Evolutionary conservation across 169 alveolate genomes (phyloP), one percentile per base, ranked within the genome.

Genomic region (Plasmodium gallinaceum): DNA sequence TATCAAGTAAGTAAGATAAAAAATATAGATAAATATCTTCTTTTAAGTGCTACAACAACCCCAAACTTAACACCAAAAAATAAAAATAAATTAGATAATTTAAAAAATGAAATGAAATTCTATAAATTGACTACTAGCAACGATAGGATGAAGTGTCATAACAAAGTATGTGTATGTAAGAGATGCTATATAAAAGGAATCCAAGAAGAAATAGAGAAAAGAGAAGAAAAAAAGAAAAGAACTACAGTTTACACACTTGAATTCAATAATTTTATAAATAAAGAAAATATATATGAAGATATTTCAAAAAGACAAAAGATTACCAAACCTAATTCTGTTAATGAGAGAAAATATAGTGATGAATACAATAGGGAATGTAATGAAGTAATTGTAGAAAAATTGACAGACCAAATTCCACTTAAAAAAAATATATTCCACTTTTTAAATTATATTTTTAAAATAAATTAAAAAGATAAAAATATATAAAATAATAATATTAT

Each of bases 181-280:
- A 76, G 20, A 24, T 76, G 89, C 18, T 76, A 76, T 58, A 45
- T 76, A 57, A 76, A 76, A 10, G 65, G 48, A 18, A 64, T 76
- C 58, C 74, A 76, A 37, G 65, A 70, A 20, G 20, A 48, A 70
- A 46, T 70, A 16, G 78, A 70, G 26, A 45, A 48, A 70, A 46
- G 43, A 42, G 45, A 26, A 48, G 75, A 76, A 26, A 76, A 39
- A 68, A 76, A 76, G 43, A 76, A 54, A 64, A 46, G 75, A 68
- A 76, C 89, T 22, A 54, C 89, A 64, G 89, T 76, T 26, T 76
- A 76, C 62, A 76, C 74, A 1, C 74, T 76, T 18, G 89, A 76
- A 43, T 76, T 76, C 26, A 76, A 76, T 64, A 76, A 76, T 43
- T 64, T 58, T 26, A 43, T 51, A 8, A 66, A 62, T 39, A 57